Base-by-base conservation (phyloP, 768 basidiomycete genomes). In the Amanita phalloides region DNA sequence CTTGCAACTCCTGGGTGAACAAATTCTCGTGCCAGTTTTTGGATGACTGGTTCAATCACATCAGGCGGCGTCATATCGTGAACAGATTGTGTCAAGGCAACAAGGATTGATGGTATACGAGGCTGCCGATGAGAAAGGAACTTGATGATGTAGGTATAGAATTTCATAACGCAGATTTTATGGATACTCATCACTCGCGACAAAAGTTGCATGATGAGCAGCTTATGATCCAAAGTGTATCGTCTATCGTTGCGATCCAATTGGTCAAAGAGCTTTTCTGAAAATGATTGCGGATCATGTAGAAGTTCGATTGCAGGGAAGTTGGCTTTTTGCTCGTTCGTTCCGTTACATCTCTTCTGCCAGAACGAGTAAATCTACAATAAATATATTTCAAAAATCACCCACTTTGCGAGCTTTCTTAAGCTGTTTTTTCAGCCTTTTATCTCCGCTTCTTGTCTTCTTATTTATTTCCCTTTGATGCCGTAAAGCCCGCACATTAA, bases 11-110 rank as follows among this genome's bases (percentile, higher is more conserved):
- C 96, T 0, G 95, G 94, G 65, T 98, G 94, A 2, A 99, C 88
- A 58, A 98, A 99, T 63, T 99, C 95, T 60, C 86, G 81, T 0
- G 94, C 93, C 53, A 99, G 70, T 67, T 98, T 99, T 45, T 81
- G 77, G 52, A 99, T 72, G 42, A 94, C 88, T 10, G 96, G 96
- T 3, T 80, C 83, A 5, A 99, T 71, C 3, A 78, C 90, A 62
- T 97, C 94, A 0, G 95, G 95, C 2, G 94, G 96, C 0, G 93
- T 96, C 45, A 95, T 77, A 39, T 95, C 90, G 65, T 99, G 96
- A 0, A 92, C 88, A 11, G 90, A 92, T 62, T 97, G 92, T 14
- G 93, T 94, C 53, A 99, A 83, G 2, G 88, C 80, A 53, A 90
- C 94, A 54, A 99, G 85, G 66, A 98, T 95, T 51, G 88, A 76